A percentile compares a stretch with the other conserved stretches of the same genome.
Evolutionary conservation across 2,329 filamentous ascomycete species (phyloP).

Genomic region (Emergomyces pasteurianus): DNA sequence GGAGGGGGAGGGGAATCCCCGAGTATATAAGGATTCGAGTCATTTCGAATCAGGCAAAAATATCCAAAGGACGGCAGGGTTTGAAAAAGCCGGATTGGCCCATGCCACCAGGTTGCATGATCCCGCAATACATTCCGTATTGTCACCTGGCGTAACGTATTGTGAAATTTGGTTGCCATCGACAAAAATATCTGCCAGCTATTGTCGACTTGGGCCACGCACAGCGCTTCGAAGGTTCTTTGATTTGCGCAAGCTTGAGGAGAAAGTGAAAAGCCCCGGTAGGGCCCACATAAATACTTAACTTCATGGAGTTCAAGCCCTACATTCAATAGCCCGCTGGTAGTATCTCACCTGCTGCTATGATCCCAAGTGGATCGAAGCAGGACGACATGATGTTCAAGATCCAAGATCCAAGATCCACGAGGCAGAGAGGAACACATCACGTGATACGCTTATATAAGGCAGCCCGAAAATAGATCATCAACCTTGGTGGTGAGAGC

Average conservation of each 20-base stretch:
- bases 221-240: background rate
- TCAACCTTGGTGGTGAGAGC: no score
- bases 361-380: background rate
- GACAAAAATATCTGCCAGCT: no score
- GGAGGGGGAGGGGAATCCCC: background rate
- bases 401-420: no score
- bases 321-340: background rate
- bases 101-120: background rate
- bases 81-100: background rate
- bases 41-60: background rate
- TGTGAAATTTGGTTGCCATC: no score
- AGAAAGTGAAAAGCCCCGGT: background rate
- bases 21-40: background rate
- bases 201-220: background rate
- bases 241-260: background rate
- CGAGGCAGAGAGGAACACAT: background rate
- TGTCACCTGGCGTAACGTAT: background rate
- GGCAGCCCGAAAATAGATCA: no score
- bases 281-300: background rate
- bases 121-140: background rate
- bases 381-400: no score
- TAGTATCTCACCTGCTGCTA: background rate
- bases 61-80: background rate
- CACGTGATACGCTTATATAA: background rate
- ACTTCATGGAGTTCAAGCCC: background rate